A percentile compares a stretch with the other conserved stretches of the same genome.
Conservation (phyloP, 2,329 filamentous ascomycete species). For the Talaromyces funiculosus region DNA sequence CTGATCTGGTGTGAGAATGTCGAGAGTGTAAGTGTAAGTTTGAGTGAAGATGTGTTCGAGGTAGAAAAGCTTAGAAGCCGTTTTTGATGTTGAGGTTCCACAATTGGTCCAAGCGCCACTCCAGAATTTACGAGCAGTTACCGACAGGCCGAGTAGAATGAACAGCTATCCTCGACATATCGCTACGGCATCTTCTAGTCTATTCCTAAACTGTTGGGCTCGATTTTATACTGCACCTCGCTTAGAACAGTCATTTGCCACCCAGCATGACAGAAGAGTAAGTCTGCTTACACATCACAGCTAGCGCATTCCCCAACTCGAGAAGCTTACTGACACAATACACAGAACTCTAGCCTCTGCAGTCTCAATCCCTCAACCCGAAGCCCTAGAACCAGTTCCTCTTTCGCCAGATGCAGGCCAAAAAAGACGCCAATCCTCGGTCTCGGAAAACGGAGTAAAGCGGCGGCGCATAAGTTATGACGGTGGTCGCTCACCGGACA, state of each 20-base stretch:
- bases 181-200: neutral
- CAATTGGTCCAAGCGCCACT: conserved; percentile 14
- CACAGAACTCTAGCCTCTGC: conserved; percentile 48
- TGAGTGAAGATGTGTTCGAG: neutral
- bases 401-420: conserved; percentile 29
- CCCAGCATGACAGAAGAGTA: conserved; percentile 24
- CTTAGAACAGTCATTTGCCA: neutral
- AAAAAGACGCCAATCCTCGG: conserved; percentile 53
- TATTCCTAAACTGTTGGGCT: neutral
- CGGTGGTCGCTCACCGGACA: conserved; percentile 19
- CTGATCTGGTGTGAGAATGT: neutral
- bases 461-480: conserved; percentile 45
- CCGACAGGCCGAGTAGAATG: neutral
- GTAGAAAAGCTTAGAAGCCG: neutral
- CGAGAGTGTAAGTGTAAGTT: neutral
- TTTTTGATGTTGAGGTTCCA: neutral
- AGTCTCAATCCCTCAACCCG: conserved; percentile 46
- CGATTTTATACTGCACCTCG: neutral
- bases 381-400: conserved; percentile 18
- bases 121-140: neutral
- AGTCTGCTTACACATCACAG: neutral
- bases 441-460: conserved; percentile 48
- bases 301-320: neutral
- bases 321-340: neutral
- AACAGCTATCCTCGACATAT: neutral